phyloP scores from a whole-genome alignment of 1,139 yeast species.

The Saccharomyces uvarum region DNA sequence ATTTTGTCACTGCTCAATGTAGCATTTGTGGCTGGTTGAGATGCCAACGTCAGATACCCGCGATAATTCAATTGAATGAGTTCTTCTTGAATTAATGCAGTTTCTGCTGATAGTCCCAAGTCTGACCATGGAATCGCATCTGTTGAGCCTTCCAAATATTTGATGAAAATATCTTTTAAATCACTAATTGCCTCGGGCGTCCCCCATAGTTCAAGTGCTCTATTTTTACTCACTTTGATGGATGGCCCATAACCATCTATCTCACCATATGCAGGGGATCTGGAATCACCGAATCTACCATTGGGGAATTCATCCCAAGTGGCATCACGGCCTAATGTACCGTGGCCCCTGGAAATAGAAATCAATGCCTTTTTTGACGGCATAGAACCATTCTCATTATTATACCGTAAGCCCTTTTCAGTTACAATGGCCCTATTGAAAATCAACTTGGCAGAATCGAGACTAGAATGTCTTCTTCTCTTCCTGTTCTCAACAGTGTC shows the following conservation, averaged over 20 bases:
- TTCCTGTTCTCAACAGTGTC: conserved; percentile 16
- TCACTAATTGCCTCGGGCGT: conserved; percentile 59
- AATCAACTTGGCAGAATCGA: conserved; percentile 18
- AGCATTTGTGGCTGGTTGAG: conserved; percentile 90
- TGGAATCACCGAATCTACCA: conserved; percentile 94
- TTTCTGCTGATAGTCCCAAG: conserved; percentile 75
- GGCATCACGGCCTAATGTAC: conserved; percentile 81
- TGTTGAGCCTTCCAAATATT: conserved; percentile 67
- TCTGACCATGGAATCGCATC: conserved; percentile 90
- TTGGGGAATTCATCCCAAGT: conserved; percentile 98
- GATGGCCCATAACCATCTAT: conserved; percentile 96
- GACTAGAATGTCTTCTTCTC: conserved; percentile 30
- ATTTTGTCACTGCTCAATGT: conserved; percentile 71
- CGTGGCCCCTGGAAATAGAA: conserved; percentile 78
- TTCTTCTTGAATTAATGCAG: conserved; percentile 87
- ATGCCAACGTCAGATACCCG: conserved; percentile 82
- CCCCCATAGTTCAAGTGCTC: conserved; percentile 78
- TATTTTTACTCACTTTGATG: conserved; percentile 64
- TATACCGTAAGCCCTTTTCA: conserved; percentile 6
- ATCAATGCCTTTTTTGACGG: conserved; percentile 50
- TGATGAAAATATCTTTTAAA: conserved; percentile 58
- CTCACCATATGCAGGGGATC: conserved; percentile 96
- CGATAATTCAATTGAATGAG: conserved; percentile 65
- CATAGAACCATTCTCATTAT: conserved; percentile 9
- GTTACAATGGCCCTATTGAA: conserved; percentile 16